Conservation (phyloP, 2,329 filamentous ascomycete genomes). For the Colletotrichum siamense region DNA sequence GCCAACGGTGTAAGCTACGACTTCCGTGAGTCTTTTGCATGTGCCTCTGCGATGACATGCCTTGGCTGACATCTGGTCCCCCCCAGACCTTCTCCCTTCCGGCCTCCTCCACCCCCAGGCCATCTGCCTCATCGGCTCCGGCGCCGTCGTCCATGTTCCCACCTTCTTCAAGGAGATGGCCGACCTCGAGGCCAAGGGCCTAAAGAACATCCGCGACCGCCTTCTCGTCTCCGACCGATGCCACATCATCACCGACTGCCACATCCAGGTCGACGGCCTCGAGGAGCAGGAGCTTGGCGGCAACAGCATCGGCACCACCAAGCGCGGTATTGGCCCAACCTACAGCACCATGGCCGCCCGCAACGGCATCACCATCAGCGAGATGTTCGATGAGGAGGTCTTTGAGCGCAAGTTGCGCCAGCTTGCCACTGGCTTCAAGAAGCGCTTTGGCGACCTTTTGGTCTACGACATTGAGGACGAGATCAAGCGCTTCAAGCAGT, state of each 20-base stretch:
- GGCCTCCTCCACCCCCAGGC: slow-evolving; percentile 75
- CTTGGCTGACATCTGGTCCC: slow-evolving; percentile 40
- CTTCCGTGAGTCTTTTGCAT: slow-evolving; percentile 17
- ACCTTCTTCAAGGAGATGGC: slow-evolving; percentile 48
- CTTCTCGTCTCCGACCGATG: slow-evolving; percentile 69
- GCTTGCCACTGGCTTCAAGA: slow-evolving; percentile 67
- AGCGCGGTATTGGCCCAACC: slow-evolving; percentile 43
- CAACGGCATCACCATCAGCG: slow-evolving; percentile 69
- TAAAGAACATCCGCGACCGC: slow-evolving; percentile 43
- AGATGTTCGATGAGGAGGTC: slow-evolving; percentile 69
- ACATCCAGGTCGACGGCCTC: slow-evolving; percentile 72
- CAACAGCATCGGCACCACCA: slow-evolving; percentile 39
- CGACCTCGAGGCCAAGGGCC: slow-evolving; percentile 43
- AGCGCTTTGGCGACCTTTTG: slow-evolving; percentile 71
- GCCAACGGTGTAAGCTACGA: slow-evolving; percentile 24
- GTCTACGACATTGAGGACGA: slow-evolving; percentile 74
- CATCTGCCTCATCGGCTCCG: slow-evolving; percentile 77
- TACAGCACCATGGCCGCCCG: slow-evolving; percentile 61
- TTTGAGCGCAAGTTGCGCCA: slow-evolving; percentile 72
- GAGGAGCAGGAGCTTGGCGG: slow-evolving; percentile 61
- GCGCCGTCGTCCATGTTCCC: slow-evolving; percentile 68
- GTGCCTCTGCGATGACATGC: slow-evolving; percentile 5
- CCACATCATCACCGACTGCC: slow-evolving; percentile 69
- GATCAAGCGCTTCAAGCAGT: slow-evolving; percentile 42
- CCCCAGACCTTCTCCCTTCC: slow-evolving; percentile 63